Evolutionary conservation across 805 yeast genomes (phyloP), one percentile per base, ranked within the genome.

Genomic region (Lachancea cidri): DNA sequence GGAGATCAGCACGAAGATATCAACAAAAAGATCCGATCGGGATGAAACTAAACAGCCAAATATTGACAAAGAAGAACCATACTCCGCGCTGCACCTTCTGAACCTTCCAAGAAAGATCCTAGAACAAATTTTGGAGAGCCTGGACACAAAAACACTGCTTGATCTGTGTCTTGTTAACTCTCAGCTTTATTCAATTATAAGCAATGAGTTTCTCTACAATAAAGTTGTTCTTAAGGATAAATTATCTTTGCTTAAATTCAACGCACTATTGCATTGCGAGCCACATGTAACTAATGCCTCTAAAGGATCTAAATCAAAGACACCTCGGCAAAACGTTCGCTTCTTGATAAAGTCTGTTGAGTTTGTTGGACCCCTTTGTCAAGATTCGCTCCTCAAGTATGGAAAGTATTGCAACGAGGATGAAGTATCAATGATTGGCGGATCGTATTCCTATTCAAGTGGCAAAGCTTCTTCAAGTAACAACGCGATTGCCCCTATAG

Each of bases 381-480:
- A 59, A 36, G 65, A 61, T 39, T 59, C 65, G 13, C 33, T 61
- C 7, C 46, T 60, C 40, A 61, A 61, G 43, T 61, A 61, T 39
- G 50, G 61, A 38, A 57, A 54, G 33, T 61, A 45, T 34, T 39
- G 39, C 31, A 47, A 58, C 29, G 48, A 45, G 19, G 49, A 45
- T 18, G 45, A 42, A 5, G 46, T 35, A 25, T 41, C 46, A 34
- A 39, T 52, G 4, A 58, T 60, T 15, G 63, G 53, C 2, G 62
- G 65, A 11, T 43, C 64, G 8, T 58, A 53, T 32, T 35, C 40
- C 14, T 49, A 43, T 17, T 43, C 48, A 18, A 39, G 33, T 9
- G 39, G 19, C 3, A 19, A 16, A 11, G 11, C 27, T 7, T 11
- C 27, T 7, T 22, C 27, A 11, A 7, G 9, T 7, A 22, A 22